phyloP scores from a whole-genome alignment of 1,284 basidiomycete species.

The Ganoderma sinense region DNA sequence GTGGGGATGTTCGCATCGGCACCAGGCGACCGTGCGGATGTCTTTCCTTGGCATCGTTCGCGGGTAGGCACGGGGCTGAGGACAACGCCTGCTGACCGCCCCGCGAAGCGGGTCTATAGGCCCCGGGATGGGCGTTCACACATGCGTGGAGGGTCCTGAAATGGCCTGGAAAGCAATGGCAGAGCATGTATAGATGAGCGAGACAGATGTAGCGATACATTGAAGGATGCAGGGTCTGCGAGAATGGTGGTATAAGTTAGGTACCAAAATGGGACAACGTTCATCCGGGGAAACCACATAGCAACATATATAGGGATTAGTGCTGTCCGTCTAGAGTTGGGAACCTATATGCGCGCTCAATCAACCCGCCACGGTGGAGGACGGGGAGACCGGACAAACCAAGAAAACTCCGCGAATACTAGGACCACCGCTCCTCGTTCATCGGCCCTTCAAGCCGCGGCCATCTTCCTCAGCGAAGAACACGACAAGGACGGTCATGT shows the following conservation, averaged over 20 bases:
- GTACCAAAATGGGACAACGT: not conserved
- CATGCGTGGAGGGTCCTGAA: not conserved
- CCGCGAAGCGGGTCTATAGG: not conserved
- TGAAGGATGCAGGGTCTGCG: not conserved
- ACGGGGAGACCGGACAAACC: not conserved
- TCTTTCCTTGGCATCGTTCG: not conserved
- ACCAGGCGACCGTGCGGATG: not conserved
- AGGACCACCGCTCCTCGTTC: not conserved
- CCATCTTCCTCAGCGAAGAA: slow-evolving; percentile 30
- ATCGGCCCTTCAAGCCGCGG: slow-evolving; percentile 4
- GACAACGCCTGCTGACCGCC: not conserved
- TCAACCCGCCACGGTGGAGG: not conserved
- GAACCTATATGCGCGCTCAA: not conserved
- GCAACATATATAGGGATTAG: not conserved
- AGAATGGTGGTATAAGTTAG: not conserved
- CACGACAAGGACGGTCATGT: slow-evolving; percentile 36
- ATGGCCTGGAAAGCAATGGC: not conserved
- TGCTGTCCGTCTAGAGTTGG: not conserved
- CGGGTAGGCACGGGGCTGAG: not conserved
- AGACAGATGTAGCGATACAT: slow-evolving; percentile 1
- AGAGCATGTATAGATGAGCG: slow-evolving; percentile 2
- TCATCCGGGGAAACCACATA: slow-evolving; percentile 7
- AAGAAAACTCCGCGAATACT: not conserved
- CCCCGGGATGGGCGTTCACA: not conserved
- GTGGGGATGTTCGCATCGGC: not conserved